phyloP scores from a whole-genome alignment of 768 basidiomycete species.

The Lepiota venenata region DNA sequence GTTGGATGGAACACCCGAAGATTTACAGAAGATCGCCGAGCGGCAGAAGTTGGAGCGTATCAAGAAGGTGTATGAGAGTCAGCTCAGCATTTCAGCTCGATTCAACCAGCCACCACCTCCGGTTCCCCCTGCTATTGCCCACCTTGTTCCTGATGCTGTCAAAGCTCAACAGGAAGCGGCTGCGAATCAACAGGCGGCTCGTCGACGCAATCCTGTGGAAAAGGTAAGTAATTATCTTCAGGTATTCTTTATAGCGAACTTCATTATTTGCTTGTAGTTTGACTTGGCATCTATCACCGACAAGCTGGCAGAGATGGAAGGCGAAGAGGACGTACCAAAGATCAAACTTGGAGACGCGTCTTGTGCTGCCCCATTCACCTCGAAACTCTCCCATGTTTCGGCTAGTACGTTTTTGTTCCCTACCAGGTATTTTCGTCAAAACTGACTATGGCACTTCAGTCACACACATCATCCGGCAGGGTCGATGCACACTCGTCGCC shows the following conservation, averaged over 20 bases:
- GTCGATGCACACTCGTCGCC: constrained; percentile 96
- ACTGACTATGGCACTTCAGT: constrained; percentile 42
- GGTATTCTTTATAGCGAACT: background rate
- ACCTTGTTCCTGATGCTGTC: constrained; percentile 87
- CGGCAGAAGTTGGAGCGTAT: constrained; percentile 85
- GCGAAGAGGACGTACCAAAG: constrained; percentile 92
- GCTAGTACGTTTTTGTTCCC: constrained; percentile 63
- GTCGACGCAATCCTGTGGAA: constrained; percentile 86
- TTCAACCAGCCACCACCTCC: constrained; percentile 95
- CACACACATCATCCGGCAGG: constrained; percentile 96
- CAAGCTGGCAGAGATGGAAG: constrained; percentile 84
- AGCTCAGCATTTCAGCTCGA: constrained; percentile 82
- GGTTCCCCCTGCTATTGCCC: constrained; percentile 84
- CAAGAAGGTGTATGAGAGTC: constrained; percentile 97
- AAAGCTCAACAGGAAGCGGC: constrained; percentile 83
- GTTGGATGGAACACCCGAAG: constrained; percentile 87
- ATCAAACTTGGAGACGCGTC: constrained; percentile 99
- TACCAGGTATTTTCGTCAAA: background rate
- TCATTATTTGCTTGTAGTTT: constrained; percentile 22
- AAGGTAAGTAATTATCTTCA: constrained; percentile 49
- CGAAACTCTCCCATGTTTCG: constrained; percentile 94
- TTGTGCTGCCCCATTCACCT: constrained; percentile 98
- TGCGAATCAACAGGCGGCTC: constrained; percentile 57
- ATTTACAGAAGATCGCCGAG: constrained; percentile 91
- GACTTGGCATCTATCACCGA: constrained; percentile 26